Evolutionary conservation across 1,284 basidiomycete genomes (phyloP).

Genomic region (Sporisorium exsertum): DNA sequence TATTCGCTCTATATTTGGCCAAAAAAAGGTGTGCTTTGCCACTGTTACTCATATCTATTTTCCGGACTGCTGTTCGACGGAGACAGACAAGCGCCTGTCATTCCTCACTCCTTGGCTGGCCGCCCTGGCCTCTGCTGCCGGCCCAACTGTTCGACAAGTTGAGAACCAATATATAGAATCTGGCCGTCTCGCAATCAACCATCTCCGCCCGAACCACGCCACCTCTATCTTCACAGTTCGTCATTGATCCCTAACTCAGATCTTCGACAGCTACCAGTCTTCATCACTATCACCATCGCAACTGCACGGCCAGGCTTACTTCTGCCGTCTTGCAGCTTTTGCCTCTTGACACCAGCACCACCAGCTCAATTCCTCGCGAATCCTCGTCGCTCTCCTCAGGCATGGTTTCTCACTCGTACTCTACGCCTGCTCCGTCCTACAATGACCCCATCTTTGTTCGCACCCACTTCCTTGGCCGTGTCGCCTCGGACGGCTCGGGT

Average conservation of each 20-base stretch:
- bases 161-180: conserved; percentile 31
- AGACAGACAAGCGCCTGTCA: conserved; percentile 3
- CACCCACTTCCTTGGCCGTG: conserved; percentile 49
- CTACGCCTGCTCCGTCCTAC: conserved; percentile 23
- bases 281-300: background rate
- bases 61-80: conserved; percentile 4
- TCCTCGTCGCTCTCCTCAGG: no score
- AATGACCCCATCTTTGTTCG: conserved; percentile 47
- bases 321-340: background rate
- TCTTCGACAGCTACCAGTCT: background rate
- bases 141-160: conserved; percentile 1
- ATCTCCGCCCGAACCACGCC: background rate
- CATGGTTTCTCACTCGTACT: conserved; percentile 39
- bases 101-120: background rate
- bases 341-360: background rate
- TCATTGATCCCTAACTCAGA: conserved; percentile 3
- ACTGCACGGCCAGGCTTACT: background rate
- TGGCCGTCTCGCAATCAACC: background rate
- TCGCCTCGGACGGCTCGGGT: conserved; percentile 45
- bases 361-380: background rate
- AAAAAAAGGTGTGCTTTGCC: conserved; percentile 1
- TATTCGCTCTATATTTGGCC: background rate
- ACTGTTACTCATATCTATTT: background rate
- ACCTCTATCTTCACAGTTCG: background rate
- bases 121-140: background rate